Percentiles rank a stretch among this genome's conserved stretches.
Conservation (phyloP, 1,284 basidiomycete genomes). For the Austroboletus novae-zelandiae region DNA sequence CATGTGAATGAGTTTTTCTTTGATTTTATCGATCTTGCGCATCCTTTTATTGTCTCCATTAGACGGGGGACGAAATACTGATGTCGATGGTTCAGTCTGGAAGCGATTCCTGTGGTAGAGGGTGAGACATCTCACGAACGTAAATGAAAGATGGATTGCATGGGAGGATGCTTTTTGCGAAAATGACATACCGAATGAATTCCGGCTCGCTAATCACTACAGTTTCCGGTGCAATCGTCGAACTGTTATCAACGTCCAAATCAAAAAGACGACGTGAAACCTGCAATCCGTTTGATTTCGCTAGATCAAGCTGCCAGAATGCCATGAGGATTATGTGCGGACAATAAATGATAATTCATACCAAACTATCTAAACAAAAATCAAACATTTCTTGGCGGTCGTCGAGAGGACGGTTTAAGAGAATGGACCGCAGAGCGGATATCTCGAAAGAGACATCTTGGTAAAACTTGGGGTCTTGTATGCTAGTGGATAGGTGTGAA, state of each 20-base stretch:
- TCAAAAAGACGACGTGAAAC: neutral
- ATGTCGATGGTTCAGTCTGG: too few relatives aligned
- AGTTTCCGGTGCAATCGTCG: too few relatives aligned
- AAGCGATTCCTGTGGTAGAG: too few relatives aligned
- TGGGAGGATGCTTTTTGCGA: neutral
- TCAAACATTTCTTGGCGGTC: conserved; percentile 5
- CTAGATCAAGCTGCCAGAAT: too few relatives aligned
- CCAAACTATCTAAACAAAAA: neutral
- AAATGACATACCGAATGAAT: neutral
- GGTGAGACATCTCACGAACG: too few relatives aligned
- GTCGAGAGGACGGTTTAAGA: neutral
- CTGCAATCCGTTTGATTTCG: neutral
- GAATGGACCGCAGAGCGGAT: neutral
- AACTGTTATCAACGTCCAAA: too few relatives aligned
- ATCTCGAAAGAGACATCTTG: neutral
- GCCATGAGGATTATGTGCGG: too few relatives aligned
- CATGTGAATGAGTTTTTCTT: too few relatives aligned
- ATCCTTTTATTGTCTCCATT: neutral
- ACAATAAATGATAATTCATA: too few relatives aligned
- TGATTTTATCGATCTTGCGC: neutral
- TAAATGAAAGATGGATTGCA: too few relatives aligned
- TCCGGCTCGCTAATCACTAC: neutral
- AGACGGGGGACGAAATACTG: too few relatives aligned
- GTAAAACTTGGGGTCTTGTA: neutral
- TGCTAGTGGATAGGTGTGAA: neutral